These are phyloP conservation scores for Kodamaea leandrae DNA, from an alignment of 805 yeast genomes.

Conservation along the genomic window DNA sequence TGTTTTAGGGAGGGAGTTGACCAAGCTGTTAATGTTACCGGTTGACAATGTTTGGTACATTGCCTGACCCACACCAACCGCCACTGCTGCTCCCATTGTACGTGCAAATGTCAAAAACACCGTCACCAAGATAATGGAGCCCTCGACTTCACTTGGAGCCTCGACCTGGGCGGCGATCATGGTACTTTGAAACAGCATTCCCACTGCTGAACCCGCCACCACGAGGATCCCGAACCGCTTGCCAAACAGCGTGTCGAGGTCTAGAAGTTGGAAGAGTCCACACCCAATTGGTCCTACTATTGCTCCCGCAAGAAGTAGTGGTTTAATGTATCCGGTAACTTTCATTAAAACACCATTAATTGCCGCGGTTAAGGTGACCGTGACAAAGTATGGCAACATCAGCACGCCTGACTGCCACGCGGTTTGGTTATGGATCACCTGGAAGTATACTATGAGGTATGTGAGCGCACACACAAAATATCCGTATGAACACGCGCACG, in stretches of 20 bases:
- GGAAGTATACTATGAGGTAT: slow-evolving; percentile 38
- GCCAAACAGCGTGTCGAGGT: slow-evolving; percentile 19
- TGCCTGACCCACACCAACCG: slow-evolving; percentile 2
- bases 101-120: slow-evolving; percentile 14
- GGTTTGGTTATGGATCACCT: slow-evolving; percentile 31
- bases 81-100: slow-evolving; percentile 1
- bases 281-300: slow-evolving; percentile 32
- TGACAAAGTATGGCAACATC: slow-evolving; percentile 32
- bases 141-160: slow-evolving; percentile 15
- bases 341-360: slow-evolving; percentile 31
- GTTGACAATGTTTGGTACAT: slow-evolving; percentile 51
- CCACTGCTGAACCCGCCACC: slow-evolving; percentile 32
- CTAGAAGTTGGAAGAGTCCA: slow-evolving; percentile 31
- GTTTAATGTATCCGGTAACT: slow-evolving; percentile 27
- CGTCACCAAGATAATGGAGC: slow-evolving; percentile 14
- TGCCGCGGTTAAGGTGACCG: slow-evolving; percentile 32
- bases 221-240: slow-evolving; percentile 34
- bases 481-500: slow-evolving; percentile 33
- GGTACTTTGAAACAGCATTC: slow-evolving; percentile 32
- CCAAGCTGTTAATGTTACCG: slow-evolving; percentile 77
- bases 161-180: slow-evolving; percentile 19
- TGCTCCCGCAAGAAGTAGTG: slow-evolving; percentile 29
- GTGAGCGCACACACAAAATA: slow-evolving; percentile 40
- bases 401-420: slow-evolving; percentile 39
- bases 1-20: slow-evolving; percentile 12